Percentiles rank a stretch among this genome's conserved stretches.
Evolutionary conservation across 2,329 filamentous ascomycete genomes (phyloP).

Genomic region (Colletotrichum nymphaeae): DNA sequence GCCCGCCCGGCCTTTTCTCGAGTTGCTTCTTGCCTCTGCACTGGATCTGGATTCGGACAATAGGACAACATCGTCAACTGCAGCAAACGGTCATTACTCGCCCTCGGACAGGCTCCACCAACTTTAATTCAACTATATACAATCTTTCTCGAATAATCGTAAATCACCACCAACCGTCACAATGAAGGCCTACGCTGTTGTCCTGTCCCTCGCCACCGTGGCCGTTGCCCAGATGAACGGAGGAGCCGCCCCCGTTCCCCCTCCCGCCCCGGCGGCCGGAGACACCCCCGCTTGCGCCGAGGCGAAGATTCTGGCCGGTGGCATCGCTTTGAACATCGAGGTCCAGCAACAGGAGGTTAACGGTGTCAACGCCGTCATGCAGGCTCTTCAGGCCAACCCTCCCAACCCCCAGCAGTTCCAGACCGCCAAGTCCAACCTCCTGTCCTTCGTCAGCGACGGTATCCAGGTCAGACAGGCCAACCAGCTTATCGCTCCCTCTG

Average conservation of each 20-base stretch:
- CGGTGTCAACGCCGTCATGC: constrained; percentile 20
- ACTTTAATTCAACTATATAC: constrained; percentile 3
- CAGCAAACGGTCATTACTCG: constrained; percentile 31
- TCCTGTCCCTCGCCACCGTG: constrained; percentile 26
- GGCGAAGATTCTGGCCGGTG: constrained; percentile 33
- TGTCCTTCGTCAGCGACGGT: constrained; percentile 33
- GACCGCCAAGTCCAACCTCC: constrained; percentile 34
- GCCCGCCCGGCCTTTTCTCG: not conserved
- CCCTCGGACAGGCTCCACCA: constrained; percentile 10
- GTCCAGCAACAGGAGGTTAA: constrained; percentile 33
- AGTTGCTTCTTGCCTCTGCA: not conserved
- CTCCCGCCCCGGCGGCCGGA: constrained; percentile 10
- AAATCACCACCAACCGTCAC: not conserved
- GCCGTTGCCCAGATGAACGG: constrained; percentile 4
- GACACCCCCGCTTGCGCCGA: constrained; percentile 33
- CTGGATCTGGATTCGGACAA: constrained; percentile 33
- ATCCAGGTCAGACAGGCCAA: constrained; percentile 34
- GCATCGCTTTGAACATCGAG: constrained; percentile 33
- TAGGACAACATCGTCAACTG: constrained; percentile 16
- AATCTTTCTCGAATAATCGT: constrained; percentile 18
- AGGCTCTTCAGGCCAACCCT: constrained; percentile 28
- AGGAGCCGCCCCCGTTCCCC: not conserved
- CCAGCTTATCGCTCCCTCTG: constrained; percentile 31
- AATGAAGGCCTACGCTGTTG: constrained; percentile 31
- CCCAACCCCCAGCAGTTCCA: constrained; percentile 33